phyloP scores from a whole-genome alignment of 176 grass and related monocot species.

The Rhipidocladum racemiflorum region DNA sequence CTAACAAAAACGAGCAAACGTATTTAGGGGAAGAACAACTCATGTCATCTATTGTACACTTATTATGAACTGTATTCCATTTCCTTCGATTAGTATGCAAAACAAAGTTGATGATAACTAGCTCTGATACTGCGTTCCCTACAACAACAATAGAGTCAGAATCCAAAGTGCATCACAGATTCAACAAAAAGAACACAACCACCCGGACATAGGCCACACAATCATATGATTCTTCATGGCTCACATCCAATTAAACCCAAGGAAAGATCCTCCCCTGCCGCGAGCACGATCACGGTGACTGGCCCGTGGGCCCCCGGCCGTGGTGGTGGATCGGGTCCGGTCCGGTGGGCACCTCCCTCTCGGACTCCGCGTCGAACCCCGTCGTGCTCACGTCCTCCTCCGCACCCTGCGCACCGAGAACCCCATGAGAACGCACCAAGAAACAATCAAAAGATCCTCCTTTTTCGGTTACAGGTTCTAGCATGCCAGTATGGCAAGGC shows the following conservation, averaged over 20 bases:
- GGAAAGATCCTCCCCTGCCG: constrained; percentile 24
- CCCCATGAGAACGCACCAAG: constrained; percentile 8
- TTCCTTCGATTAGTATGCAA: constrained; percentile 33
- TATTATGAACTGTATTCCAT: constrained; percentile 36
- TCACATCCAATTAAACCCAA: constrained; percentile 17
- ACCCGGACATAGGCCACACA: constrained; percentile 3
- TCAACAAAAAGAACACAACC: constrained; percentile 18
- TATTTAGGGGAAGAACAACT: constrained; percentile 25
- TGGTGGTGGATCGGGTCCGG: constrained; percentile 91
- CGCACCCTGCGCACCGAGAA: constrained; percentile 33
- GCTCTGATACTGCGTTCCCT: constrained; percentile 16
- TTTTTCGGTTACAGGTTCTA: constrained; percentile 1
- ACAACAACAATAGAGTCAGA: constrained; percentile 39
- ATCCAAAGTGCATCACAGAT: constrained; percentile 34
- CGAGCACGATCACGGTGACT: constrained; percentile 34
- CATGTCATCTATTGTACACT: constrained; percentile 14
- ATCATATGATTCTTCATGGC: constrained; percentile 16
- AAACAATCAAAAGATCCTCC: constrained; percentile 23
- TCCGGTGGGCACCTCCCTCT: constrained; percentile 73
- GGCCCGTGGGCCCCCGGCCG: constrained; percentile 48
- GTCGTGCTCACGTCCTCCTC: constrained; percentile 53
- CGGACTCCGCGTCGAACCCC: constrained; percentile 49
- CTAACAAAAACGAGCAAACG: background rate
- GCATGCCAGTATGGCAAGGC: background rate
- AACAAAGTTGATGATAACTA: constrained; percentile 16